Percentiles rank a stretch among this genome's conserved stretches.
These are phyloP conservation scores for Nicotiana rustica DNA, from an alignment of 305 asterid species.

Conservation along the genomic window DNA sequence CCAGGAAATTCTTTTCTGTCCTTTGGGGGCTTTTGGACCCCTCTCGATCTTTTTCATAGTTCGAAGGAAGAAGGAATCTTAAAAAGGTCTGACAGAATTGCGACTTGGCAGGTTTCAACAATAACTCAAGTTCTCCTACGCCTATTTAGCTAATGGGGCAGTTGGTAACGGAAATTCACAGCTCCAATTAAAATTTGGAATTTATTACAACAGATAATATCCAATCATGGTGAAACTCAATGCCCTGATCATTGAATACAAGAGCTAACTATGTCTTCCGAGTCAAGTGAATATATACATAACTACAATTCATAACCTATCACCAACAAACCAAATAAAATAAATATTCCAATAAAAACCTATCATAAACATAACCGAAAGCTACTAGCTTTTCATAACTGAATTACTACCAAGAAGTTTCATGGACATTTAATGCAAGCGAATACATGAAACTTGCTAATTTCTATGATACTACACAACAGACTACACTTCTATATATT, in stretches of 20 bases:
- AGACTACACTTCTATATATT: not conserved
- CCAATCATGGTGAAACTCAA: not conserved
- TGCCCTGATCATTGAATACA: constrained; percentile 8
- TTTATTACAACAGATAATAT: not conserved
- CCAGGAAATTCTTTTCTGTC: not conserved
- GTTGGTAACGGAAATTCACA: not conserved
- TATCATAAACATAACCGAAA: constrained; percentile 22
- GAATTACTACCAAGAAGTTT: not conserved
- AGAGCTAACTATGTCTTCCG: constrained; percentile 11
- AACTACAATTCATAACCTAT: not conserved
- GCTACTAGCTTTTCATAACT: constrained; percentile 8
- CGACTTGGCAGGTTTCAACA: constrained; percentile 8
- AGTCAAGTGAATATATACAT: not conserved
- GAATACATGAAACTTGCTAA: constrained; percentile 1
- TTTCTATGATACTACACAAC: not conserved
- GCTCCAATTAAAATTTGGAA: constrained; percentile 2
- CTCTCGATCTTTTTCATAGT: not conserved
- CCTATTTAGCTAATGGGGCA: not conserved
- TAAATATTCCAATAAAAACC: constrained; percentile 6
- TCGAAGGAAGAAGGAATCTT: not conserved
- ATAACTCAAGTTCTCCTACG: constrained; percentile 9
- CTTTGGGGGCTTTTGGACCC: constrained; percentile 14
- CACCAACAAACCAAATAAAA: constrained; percentile 15
- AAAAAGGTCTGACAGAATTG: not conserved
- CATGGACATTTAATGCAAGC: not conserved